Conservation (phyloP, 2,329 filamentous ascomycete genomes). For the Nemania sp. region DNA sequence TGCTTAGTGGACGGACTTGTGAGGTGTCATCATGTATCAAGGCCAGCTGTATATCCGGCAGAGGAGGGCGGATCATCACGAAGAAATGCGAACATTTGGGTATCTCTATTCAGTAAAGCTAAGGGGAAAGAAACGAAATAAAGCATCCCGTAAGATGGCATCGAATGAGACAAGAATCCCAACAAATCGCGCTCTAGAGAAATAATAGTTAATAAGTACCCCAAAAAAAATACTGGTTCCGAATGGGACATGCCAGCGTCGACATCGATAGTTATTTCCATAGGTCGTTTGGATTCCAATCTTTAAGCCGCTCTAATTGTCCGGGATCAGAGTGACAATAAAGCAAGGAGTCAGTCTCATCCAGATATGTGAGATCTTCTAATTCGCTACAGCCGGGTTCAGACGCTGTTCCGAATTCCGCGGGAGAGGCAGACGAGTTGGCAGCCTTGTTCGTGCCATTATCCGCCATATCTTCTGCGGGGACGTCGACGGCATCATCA, state of each 20-base stretch:
- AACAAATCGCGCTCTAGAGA: too few relatives aligned
- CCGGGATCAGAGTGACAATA: constrained; percentile 31
- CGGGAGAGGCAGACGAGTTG: constrained; percentile 19
- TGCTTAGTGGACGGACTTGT: not conserved
- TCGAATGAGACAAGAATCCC: too few relatives aligned
- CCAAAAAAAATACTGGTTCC: not conserved
- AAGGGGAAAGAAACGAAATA: not conserved
- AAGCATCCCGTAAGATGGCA: too few relatives aligned
- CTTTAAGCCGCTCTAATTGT: constrained; percentile 27
- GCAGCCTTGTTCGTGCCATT: constrained; percentile 28
- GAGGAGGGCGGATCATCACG: not conserved
- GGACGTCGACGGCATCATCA: constrained; percentile 40
- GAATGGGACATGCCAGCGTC: not conserved
- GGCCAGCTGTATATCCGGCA: not conserved
- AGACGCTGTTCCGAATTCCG: constrained; percentile 15
- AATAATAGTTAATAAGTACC: too few relatives aligned
- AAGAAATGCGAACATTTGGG: constrained; percentile 4
- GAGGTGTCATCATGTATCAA: not conserved
- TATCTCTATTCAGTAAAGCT: constrained; percentile 1
- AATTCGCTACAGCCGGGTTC: constrained; percentile 32
- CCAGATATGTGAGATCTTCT: constrained; percentile 27
- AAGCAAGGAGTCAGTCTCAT: constrained; percentile 28
- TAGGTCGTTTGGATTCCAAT: constrained; percentile 29
- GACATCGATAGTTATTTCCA: constrained; percentile 23
- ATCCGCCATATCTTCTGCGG: constrained; percentile 20